These are phyloP conservation scores for Sporothrix curviconia DNA, from an alignment of 2,329 filamentous ascomycete genomes.

Conservation along the genomic window DNA sequence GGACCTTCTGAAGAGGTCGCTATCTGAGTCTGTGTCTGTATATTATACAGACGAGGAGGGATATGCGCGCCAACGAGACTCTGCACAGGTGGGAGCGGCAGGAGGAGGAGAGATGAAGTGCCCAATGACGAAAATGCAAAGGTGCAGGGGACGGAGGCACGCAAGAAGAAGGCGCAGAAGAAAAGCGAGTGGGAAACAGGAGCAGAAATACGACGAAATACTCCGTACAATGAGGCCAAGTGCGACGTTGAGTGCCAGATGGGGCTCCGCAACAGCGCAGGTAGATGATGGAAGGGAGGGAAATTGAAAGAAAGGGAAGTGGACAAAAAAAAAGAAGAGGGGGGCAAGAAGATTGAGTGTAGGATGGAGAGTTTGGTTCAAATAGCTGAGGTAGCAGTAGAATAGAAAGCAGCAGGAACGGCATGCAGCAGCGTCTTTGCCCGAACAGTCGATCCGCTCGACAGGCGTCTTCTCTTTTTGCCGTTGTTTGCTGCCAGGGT, in stretches of 20 bases:
- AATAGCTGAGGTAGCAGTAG: constrained; percentile 5
- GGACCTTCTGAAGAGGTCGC: background rate
- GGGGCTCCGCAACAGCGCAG: background rate
- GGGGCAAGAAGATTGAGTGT: background rate
- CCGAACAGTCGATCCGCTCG: background rate
- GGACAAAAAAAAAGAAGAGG: background rate
- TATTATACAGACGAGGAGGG: background rate
- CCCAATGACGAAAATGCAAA: background rate
- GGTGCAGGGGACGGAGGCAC: background rate
- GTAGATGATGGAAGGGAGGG: background rate
- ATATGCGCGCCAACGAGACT: background rate
- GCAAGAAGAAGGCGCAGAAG: background rate
- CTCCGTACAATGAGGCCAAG: too few relatives aligned
- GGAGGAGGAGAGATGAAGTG: background rate
- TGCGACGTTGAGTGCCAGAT: background rate
- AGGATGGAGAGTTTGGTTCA: background rate
- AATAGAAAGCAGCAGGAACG: background rate
- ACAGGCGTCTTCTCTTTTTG: background rate
- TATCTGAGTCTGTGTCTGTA: background rate
- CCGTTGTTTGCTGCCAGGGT: background rate
- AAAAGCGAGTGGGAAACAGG: background rate
- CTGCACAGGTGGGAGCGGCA: too few relatives aligned
- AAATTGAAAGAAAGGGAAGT: background rate
- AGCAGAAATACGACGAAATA: too few relatives aligned
- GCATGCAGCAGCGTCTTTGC: background rate